Base-by-base conservation (phyloP, 495 filamentous ascomycete genomes). In the Xylona heveae region DNA sequence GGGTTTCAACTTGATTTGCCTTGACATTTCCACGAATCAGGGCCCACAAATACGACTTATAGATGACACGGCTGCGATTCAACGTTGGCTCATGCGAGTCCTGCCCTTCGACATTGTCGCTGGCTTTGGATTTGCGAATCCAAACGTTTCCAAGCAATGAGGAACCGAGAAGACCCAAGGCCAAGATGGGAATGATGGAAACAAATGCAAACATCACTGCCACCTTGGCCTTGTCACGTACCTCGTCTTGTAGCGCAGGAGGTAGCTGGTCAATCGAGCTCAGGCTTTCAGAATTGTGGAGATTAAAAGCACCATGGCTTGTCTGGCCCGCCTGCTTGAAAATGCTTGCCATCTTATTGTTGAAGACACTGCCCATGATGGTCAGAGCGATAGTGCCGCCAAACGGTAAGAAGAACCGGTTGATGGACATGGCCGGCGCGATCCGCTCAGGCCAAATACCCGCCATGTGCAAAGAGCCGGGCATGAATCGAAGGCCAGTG, bases 361-460 rank as follows among this genome's bases (percentile, higher is more conserved):
- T 66, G 43, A 73, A 71, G 1, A 74, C 65, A 19, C 55, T 59
- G 4, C 62, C 53, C 64, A 73, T 71, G 27, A 73, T 55, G 0
- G 68, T 69, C 17, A 70, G 47, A 3, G 51, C 56, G 8, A 73
- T 38, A 0, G 68, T 64, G 17, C 68, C 68, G 17, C 70, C 70
- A 35, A 75, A 63, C 0, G 61, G 61, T 18, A 55, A 33, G 3
- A 60, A 53, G 28, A 71, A 64, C 0, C 50, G 38, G 39, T 64
- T 53, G 3, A 71, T 36, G 10, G 59, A 64, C 35, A 62, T 52
- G 1, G 68, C 58, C 3, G 56, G 43, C 0, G 66, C 53, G 3
- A 67, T 63, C 16, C 51, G 43, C 4, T 49, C 45, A 0, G 60
- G 66, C 41, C 64, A 68, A 42, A 62, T 59, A 0, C 59, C 70